These are phyloP conservation scores for Eutypa lata DNA, from an alignment of 2,329 filamentous ascomycete genomes.

Conservation along the genomic window DNA sequence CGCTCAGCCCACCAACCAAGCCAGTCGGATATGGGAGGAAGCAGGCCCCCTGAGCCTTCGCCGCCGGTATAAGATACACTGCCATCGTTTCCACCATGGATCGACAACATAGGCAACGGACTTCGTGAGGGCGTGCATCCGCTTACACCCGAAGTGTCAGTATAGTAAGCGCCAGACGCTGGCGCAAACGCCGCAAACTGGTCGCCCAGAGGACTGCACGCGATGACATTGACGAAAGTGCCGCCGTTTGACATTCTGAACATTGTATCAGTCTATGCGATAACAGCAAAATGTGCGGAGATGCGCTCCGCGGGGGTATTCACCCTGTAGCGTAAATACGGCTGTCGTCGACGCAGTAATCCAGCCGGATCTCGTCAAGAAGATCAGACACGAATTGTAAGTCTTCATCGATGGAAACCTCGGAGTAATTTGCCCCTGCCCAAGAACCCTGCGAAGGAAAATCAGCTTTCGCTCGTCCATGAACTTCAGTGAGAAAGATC, in stretches of 20 bases:
- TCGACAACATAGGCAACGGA: conserved; percentile 40
- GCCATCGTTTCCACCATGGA: conserved; percentile 42
- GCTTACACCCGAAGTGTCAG: conserved; percentile 31
- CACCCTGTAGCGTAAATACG: conserved; percentile 43
- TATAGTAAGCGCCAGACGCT: conserved; percentile 44
- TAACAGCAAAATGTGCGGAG: no score
- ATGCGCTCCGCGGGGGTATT: not conserved
- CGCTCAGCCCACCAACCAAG: conserved; percentile 38
- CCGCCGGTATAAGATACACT: conserved; percentile 42
- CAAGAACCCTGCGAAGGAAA: conserved; percentile 32
- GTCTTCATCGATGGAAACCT: conserved; percentile 38
- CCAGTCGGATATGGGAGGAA: conserved; percentile 40
- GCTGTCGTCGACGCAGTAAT: conserved; percentile 41
- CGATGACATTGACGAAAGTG: conserved; percentile 44
- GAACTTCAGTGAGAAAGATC: not conserved
- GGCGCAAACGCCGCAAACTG: conserved; percentile 44
- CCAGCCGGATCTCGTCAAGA: conserved; percentile 33
- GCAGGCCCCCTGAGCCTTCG: conserved; percentile 36
- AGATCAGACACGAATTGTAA: conserved; percentile 43
- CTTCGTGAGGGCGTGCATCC: conserved; percentile 35
- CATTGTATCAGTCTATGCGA: not conserved
- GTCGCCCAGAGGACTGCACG: conserved; percentile 38
- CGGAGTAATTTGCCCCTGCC: conserved; percentile 44
- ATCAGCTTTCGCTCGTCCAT: no score
- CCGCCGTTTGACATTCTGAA: conserved; percentile 41